Evolutionary conservation across 2,329 filamentous ascomycete species (phyloP).

Genomic region (Neofusicoccum umdonicola): DNA sequence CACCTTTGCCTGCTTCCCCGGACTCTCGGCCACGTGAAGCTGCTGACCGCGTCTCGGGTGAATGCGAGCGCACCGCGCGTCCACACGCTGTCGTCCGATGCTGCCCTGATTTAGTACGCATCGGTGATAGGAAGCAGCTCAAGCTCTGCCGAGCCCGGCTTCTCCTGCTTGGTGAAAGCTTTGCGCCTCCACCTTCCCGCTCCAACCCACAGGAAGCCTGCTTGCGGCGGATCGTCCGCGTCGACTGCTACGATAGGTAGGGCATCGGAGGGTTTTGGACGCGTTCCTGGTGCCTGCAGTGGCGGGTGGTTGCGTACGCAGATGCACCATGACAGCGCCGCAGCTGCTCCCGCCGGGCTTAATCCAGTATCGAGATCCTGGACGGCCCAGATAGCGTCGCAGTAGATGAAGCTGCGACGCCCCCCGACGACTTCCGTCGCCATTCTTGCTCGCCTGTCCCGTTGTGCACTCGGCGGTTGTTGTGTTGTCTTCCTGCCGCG

Average conservation of each 20-base stretch:
- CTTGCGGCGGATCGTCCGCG: background rate
- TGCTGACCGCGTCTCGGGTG: background rate
- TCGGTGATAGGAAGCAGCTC: background rate
- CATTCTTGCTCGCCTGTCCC: background rate
- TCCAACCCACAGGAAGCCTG: background rate
- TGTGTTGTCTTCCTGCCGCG: background rate
- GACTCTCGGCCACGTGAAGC: slow-evolving; percentile 2
- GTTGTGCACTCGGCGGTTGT: background rate
- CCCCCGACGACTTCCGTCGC: background rate
- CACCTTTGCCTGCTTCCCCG: slow-evolving; percentile 6
- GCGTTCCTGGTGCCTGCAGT: no score
- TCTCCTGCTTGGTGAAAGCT: slow-evolving; percentile 7
- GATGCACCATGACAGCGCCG: background rate
- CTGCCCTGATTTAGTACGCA: background rate
- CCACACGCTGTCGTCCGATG: slow-evolving; percentile 1
- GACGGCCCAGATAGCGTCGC: background rate
- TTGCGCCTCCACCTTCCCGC: background rate
- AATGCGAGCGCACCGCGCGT: background rate
- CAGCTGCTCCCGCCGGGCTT: background rate
- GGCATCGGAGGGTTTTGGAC: background rate
- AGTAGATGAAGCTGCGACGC: background rate
- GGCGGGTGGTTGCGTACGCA: background rate
- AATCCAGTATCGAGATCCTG: background rate
- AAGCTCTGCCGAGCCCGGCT: slow-evolving; percentile 5
- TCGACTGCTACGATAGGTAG: background rate